A percentile compares a stretch with the other conserved stretches of the same genome.
Evolutionary conservation across 345 rosid genomes (phyloP).

Genomic region (Eucalyptus sp.): DNA sequence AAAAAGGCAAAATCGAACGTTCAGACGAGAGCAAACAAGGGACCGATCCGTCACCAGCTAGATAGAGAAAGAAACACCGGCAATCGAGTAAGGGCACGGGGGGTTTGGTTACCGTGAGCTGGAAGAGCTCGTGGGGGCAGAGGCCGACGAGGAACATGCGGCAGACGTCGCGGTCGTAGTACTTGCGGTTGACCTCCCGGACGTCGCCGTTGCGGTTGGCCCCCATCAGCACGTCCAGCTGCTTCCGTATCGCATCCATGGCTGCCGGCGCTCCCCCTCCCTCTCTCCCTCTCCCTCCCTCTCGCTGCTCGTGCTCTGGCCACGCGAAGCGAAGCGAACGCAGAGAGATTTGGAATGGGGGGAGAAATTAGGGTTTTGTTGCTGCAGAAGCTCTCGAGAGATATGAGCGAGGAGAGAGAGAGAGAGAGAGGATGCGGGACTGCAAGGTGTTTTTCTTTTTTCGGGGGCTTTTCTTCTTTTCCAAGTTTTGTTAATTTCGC

Average conservation of each 20-base stretch:
- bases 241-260: conserved; percentile 99
- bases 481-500: not conserved
- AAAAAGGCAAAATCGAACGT: not conserved
- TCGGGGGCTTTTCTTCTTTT: not conserved
- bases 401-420: not conserved
- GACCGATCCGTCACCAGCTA: not conserved
- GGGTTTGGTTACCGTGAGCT: conserved; percentile 48
- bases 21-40: not conserved
- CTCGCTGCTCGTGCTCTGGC: not conserved
- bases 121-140: conserved; percentile 99
- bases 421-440: not conserved
- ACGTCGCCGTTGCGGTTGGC: conserved; percentile 99
- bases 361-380: not conserved
- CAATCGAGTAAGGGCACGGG: not conserved
- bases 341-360: not conserved
- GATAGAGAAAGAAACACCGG: not conserved
- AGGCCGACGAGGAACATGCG: conserved; percentile 94
- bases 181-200: conserved; percentile 89
- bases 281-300: not conserved
- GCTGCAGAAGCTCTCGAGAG: not conserved
- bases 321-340: not conserved
- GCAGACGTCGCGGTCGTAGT: conserved; percentile 98
- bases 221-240: conserved; percentile 98
- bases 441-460: not conserved
- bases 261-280: not conserved